A percentile compares a stretch with the other conserved stretches of the same genome.
Evolutionary conservation across 345 rosid genomes (phyloP).

Genomic region (Boechera retrofracta): DNA sequence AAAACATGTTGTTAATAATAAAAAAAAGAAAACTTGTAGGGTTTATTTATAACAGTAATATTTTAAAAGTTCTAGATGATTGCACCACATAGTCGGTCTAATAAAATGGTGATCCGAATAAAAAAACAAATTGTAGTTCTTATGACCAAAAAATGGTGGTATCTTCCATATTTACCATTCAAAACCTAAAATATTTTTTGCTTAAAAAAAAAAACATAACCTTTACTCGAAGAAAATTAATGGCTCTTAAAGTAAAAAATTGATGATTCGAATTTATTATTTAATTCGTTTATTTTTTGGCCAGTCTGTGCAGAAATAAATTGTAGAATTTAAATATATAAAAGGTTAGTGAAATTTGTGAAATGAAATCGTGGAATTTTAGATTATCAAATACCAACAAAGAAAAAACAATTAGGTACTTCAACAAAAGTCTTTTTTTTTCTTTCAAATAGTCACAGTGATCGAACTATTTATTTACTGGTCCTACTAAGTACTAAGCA

Average conservation of each 20-base stretch:
- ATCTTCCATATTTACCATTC: too few relatives aligned
- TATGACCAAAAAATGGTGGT: too few relatives aligned
- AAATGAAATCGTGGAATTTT: neutral
- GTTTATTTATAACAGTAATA: neutral
- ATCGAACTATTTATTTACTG: constrained; percentile 1
- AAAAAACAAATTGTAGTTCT: too few relatives aligned
- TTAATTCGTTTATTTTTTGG: too few relatives aligned
- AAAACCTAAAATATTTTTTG: neutral
- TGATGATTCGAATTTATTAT: too few relatives aligned
- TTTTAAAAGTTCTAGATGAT: neutral
- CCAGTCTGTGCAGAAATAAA: too few relatives aligned
- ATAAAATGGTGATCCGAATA: neutral
- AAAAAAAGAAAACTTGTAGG: too few relatives aligned
- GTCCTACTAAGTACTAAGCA: neutral
- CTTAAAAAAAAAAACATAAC: neutral
- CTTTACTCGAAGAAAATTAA: neutral
- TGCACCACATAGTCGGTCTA: neutral
- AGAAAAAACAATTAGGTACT: neutral
- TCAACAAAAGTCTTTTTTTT: too few relatives aligned
- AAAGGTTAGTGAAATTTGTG: neutral
- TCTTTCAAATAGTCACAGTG: neutral
- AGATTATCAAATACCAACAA: neutral
- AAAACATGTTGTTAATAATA: too few relatives aligned
- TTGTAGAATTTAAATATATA: neutral
- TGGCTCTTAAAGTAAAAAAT: neutral